Conservation (phyloP, 1,139 yeast species). For the Yamadazyma buinensis region DNA sequence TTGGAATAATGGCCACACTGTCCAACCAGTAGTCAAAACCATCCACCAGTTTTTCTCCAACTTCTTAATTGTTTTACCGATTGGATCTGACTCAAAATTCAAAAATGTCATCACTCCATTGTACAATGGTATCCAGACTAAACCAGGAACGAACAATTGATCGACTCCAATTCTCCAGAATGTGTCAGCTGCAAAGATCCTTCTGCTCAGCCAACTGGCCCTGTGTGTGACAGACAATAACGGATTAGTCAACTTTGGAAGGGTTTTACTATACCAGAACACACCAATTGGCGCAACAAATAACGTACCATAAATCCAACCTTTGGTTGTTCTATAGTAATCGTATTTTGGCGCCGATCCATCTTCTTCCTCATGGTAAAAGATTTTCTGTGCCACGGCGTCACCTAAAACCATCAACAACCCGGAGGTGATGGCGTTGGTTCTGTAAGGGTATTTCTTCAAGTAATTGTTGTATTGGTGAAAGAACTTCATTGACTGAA, state of each 20-base stretch:
- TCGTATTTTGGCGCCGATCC: constrained; percentile 10
- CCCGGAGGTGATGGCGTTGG: constrained; percentile 56
- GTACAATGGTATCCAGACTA: constrained; percentile 46
- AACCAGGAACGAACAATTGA: constrained; percentile 31
- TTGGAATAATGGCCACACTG: constrained; percentile 45
- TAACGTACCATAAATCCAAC: constrained; percentile 69
- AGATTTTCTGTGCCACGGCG: constrained; percentile 59
- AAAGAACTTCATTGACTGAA: constrained; percentile 15
- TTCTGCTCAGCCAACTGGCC: constrained; percentile 12
- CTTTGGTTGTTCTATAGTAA: constrained; percentile 52
- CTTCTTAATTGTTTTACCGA: constrained; percentile 30
- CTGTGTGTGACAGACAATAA: constrained; percentile 19
- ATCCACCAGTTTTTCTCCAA: constrained; percentile 41
- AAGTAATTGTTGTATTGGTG: constrained; percentile 39
- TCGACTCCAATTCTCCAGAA: constrained; percentile 34
- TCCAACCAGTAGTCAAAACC: constrained; percentile 40
- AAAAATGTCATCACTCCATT: constrained; percentile 38
- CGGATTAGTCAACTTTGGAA: constrained; percentile 50
- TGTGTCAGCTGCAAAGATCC: constrained; percentile 30
- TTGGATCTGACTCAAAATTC: constrained; percentile 36
- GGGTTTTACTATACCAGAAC: constrained; percentile 58
- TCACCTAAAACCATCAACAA: constrained; percentile 75
- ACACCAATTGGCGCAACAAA: constrained; percentile 76
- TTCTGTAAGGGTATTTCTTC: constrained; percentile 45
- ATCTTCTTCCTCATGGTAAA: constrained; percentile 33